Base-by-base conservation (phyloP, 805 yeast genomes). In the Starmerella etchellsii region DNA sequence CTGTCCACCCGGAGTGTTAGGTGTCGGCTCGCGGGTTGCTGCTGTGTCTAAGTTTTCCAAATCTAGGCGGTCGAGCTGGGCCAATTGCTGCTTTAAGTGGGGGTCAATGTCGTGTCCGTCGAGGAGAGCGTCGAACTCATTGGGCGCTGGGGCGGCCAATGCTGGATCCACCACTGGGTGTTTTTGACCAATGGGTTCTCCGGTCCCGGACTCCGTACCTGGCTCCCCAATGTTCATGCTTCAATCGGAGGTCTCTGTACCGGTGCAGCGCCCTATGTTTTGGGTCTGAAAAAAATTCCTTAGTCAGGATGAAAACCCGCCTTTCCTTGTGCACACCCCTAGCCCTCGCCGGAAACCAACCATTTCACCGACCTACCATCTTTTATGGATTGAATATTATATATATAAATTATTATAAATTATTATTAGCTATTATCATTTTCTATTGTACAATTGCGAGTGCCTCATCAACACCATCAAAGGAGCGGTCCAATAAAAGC, bases 31-130 rank as follows among this genome's bases (percentile, higher is more conserved):
- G 20, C 32, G 20, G 4, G 32, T 30, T 8, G n/a, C 16, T 8
- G 34, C 34, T 6, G 30, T 34, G 15, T 35, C 43, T 4, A 37
- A 18, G 18, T 34, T 32, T 21, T 37, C 44, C 21, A 42, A 34
- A 24, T 39, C 49, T 9, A 42, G 39, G 24, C 26, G 34, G 33
- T 42, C 44, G 10, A 45, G 34, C 35, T 42, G 39, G 29, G 39
- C 44, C 41, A 45, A 42, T 37, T 45, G 46, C 27, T 38, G 46
- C 28, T 39, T 45, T 13, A 45, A 31, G 22, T 45, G 42, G 23
- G 45, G 36, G 20, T 42, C 48, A 4, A 44, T 36, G 16, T 40
- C 16, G 34, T 44, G 43, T 24, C 23, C 31, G 28, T 36, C 36
- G 13, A 45, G 46, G 19, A 39, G 20, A 4, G 43, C 36, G 22